Base-by-base conservation (phyloP, 495 filamentous ascomycete species). In the Immersiella caudata region DNA sequence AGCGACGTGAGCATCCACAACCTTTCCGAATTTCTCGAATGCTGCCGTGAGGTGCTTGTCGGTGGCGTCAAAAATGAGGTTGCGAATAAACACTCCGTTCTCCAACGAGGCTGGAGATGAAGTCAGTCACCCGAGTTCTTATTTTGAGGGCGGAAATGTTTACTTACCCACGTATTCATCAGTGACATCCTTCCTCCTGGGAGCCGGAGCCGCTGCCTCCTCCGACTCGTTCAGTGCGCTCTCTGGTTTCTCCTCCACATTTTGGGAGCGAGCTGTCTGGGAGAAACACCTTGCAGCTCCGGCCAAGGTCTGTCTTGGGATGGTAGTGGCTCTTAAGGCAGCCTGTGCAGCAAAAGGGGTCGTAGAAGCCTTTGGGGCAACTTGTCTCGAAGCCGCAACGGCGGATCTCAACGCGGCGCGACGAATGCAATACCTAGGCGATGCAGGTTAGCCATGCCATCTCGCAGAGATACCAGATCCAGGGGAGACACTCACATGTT, bases 1-100 rank as follows among this genome's bases (percentile, higher is more conserved):
- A 24, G 76, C 75, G 78, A 97, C 93, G 60, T 83, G 84, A 25
- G 89, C 85, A 66, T 77, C 73, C 22, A 76, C 50, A 57, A 97
- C 81, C 24, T 81, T 74, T 21, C 92, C 93, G 71, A 84, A 93
- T 61, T 87, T 83, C 64, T 80, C 77, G 67, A 94, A 91, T 16
- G 90, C 84, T 60, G 85, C 82, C 69, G 82, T 78, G 49, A 97
- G 74, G 77, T 95, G 90, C 21, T 87, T 83, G 3, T 87, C 87
- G 18, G 88, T 91, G 21, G 91, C 84, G 77, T 96, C 93, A 73
- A 91, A 99, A 73, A 90, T 89, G 22, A 99, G 76, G 80, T 99
- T 99, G 40, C 91, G 91, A 69, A 97, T 72, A 72, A 93, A 97
- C 40, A 72, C n/a, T 18, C 62, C 56, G 8, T 64, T 1, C 0